phyloP scores from a whole-genome alignment of 2,329 filamentous ascomycete genomes.

The Fusarium odoratissimum region DNA sequence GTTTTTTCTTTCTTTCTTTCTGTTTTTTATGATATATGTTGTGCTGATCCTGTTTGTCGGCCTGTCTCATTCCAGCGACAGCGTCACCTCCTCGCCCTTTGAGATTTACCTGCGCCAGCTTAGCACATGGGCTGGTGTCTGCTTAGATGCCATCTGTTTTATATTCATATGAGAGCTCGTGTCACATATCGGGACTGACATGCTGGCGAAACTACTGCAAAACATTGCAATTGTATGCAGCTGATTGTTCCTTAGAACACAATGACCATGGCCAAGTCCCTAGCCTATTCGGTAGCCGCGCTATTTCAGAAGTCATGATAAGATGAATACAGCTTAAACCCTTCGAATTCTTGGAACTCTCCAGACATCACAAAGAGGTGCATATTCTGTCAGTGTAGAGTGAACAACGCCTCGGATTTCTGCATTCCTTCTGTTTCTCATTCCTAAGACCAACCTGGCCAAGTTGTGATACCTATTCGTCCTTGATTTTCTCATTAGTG shows the following conservation, averaged over 20 bases:
- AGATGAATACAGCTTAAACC: not conserved
- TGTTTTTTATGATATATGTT: not conserved
- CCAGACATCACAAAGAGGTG: not conserved
- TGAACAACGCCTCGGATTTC: not conserved
- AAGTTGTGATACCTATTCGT: not conserved
- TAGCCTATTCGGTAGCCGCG: not conserved
- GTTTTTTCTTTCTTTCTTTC: not conserved
- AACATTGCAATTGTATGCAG: not conserved
- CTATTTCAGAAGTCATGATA: not conserved
- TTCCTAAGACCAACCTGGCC: not conserved
- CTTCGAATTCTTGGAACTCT: not conserved
- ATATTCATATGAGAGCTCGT: not conserved
- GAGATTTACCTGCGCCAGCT: not conserved
- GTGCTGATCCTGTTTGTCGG: not conserved
- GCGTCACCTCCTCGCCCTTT: not conserved
- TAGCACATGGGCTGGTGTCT: too few species aligned
- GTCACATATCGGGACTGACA: not conserved
- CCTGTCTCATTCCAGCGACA: not conserved
- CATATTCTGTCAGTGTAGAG: not conserved
- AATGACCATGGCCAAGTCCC: not conserved
- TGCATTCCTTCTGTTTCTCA: not conserved
- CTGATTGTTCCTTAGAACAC: not conserved
- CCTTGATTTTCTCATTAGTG: constrained; percentile 26
- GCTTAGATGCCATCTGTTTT: not conserved
- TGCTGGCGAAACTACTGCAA: constrained; percentile 1